phyloP scores from a whole-genome alignment of 1,284 basidiomycete species.

The Spongiforma sp. region DNA sequence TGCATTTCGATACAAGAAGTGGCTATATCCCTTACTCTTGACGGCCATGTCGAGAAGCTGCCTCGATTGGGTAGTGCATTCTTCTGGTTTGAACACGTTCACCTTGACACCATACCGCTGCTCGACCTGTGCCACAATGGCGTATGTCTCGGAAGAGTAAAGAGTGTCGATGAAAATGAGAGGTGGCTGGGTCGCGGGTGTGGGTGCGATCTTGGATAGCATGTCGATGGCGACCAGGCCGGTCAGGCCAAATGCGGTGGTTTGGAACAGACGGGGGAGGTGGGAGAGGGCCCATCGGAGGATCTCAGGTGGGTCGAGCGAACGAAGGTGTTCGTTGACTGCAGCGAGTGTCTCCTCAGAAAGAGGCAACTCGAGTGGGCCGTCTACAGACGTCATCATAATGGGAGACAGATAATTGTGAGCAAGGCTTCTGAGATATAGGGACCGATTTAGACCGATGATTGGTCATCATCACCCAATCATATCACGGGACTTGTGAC shows the following conservation, averaged over 20 bases:
- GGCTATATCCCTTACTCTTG: no score
- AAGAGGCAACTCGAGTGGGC: conserved; percentile 68
- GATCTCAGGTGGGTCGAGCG: conserved; percentile 79
- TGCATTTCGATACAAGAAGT: no score
- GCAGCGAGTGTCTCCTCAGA: conserved; percentile 62
- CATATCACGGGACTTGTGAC: conserved; percentile 30
- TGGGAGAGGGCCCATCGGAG: conserved; percentile 83
- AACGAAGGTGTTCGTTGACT: conserved; percentile 77
- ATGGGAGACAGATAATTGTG: no score
- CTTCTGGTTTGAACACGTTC: conserved; percentile 82
- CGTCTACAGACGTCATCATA: not conserved
- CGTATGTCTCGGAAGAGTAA: conserved; percentile 94
- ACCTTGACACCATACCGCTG: conserved; percentile 77
- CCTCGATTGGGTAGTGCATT: conserved; percentile 68
- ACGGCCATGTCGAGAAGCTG: no score
- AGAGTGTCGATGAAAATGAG: conserved; percentile 96
- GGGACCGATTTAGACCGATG: not conserved
- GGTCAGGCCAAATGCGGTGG: conserved; percentile 93
- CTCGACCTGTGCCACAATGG: conserved; percentile 83
- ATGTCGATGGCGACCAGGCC: conserved; percentile 92
- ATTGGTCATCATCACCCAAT: no score
- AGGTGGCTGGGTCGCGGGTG: conserved; percentile 54
- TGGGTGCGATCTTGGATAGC: conserved; percentile 78
- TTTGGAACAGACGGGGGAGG: conserved; percentile 85
- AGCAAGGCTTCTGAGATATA: no score